Base-by-base conservation (phyloP, 108 stramenopile species). In the Skeletonema grethae region DNA sequence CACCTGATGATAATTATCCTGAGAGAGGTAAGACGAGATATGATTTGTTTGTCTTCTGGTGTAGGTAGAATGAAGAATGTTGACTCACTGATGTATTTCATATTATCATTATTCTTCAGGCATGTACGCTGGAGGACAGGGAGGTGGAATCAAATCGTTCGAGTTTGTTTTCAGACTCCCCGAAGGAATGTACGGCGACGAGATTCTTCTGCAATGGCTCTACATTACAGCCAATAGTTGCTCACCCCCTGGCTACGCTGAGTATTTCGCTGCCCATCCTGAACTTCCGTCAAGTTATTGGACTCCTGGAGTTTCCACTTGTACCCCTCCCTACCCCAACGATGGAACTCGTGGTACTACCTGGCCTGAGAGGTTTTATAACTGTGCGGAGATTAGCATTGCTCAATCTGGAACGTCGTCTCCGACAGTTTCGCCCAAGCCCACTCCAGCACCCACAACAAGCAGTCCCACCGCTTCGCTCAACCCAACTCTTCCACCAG, bases 211-310 rank as follows among this genome's bases (percentile, higher is more conserved):
- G 2, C 84, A 85, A 55, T 87, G 86, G 84, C 61, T 45, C 24
- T 87, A 87, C 69, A 65, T 76, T 36, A 84, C 84, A 8, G 83
- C 81, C 67, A 84, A 84, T 53, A 69, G 67, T 36, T 84, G 83
- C 30, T 73, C 67, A 8, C 80, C 80, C 28, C 80, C 84, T 31
- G 80, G 80, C 25, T 85, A 85, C 48, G 65, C 62, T 16, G 77
- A 32, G 20, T 85, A 85, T 45, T 80, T 84, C 34, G 60, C 11
- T 29, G 61, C 13, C n/a, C 65, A 72, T 57, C 61, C 77, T 4
- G 10, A 48, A 55, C 65, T 73, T 67, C 72, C 65, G 9, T 30
- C 28, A 8, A 57, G 29, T 7, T 73, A 73, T 46, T 71, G 69
- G 69, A 69, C 48, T 9, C 29, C 11, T 7, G 69, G 80, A 30